These are phyloP conservation scores for Saccharomyces eubayanus DNA, from an alignment of 805 yeast genomes.

Conservation along the genomic window DNA sequence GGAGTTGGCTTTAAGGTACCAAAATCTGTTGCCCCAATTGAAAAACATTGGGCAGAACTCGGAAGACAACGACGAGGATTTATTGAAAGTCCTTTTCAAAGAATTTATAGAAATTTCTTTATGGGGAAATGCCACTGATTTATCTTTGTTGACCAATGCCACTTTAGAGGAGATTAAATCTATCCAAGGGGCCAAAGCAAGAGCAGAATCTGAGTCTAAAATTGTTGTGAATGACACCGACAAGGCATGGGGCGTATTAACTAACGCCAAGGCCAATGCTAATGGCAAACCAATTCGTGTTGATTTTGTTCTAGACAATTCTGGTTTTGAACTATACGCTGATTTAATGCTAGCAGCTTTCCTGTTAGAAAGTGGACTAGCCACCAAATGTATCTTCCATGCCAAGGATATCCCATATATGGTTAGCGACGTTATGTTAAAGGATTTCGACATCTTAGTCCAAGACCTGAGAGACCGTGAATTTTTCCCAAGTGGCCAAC, in stretches of 20 bases:
- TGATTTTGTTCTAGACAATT: conserved; percentile 82
- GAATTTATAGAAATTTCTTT: conserved; percentile 83
- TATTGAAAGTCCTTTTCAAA: conserved; percentile 51
- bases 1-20: conserved; percentile 66
- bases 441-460: conserved; percentile 59
- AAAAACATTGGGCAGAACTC: conserved; percentile 1
- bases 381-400: conserved; percentile 61
- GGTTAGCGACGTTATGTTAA: conserved; percentile 89
- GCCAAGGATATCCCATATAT: conserved; percentile 93
- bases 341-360: conserved; percentile 62
- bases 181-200: conserved; percentile 81
- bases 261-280: conserved; percentile 12
- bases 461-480: conserved; percentile 44
- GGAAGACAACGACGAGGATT: conserved; percentile 31
- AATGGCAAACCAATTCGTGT: conserved; percentile 39
- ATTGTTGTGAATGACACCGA: conserved; percentile 70
- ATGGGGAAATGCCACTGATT: conserved; percentile 98
- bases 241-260: conserved; percentile 51
- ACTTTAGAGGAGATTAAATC: conserved; percentile 82
- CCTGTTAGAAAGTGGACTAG: conserved; percentile 62
- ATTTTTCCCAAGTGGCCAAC: conserved; percentile 37
- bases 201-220: conserved; percentile 73
- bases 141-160: conserved; percentile 83
- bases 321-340: conserved; percentile 93
- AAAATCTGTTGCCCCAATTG: conserved; percentile 32